A percentile compares a stretch with the other conserved stretches of the same genome.
These are phyloP conservation scores for Trifolium pratense DNA, from an alignment of 306 rosid species.

Conservation along the genomic window DNA sequence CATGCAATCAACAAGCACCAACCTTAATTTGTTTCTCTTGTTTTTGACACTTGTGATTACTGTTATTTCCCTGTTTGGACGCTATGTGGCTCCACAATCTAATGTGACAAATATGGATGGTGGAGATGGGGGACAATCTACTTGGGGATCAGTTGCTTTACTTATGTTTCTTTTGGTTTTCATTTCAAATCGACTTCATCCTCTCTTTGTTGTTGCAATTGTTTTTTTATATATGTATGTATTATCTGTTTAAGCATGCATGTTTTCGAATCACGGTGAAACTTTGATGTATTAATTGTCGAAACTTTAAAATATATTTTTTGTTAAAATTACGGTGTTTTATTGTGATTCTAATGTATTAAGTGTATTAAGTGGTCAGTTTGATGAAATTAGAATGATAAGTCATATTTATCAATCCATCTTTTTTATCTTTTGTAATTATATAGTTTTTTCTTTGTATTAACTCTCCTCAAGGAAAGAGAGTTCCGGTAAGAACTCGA, in stretches of 20 bases:
- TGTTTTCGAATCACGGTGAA: background rate
- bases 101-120: background rate
- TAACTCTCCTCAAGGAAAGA: no score
- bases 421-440: no score
- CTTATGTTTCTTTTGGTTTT: constrained; percentile 36
- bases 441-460: no score
- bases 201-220: constrained; percentile 33
- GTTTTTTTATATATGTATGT: constrained; percentile 28
- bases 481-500: no score
- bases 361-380: no score
- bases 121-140: constrained; percentile 16
- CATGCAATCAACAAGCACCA: constrained; percentile 32
- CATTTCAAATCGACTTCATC: constrained; percentile 36
- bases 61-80: constrained; percentile 25
- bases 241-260: background rate
- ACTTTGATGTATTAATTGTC: no score
- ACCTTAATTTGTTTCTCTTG: constrained; percentile 39
- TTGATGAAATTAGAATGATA: no score
- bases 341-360: background rate
- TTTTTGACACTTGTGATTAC: constrained; percentile 34
- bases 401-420: no score
- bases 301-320: background rate
- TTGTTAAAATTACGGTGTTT: background rate
- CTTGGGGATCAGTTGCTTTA: constrained; percentile 27
- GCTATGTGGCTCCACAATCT: background rate